phyloP scores from a whole-genome alignment of 805 yeast species.

The Lipomyces kockii region DNA sequence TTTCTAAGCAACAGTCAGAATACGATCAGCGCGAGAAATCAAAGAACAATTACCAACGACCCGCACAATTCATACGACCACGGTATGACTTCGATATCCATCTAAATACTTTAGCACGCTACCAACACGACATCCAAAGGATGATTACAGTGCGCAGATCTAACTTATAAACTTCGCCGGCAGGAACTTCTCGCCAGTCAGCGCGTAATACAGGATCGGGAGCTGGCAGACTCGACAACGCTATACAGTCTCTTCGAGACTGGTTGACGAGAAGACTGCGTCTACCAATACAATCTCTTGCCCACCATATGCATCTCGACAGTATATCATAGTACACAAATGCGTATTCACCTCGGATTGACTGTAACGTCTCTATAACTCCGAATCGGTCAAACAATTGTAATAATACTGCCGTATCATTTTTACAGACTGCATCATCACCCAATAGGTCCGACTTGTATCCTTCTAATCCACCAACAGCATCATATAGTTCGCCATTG shows the following conservation, averaged over 20 bases:
- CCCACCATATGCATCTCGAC: slow-evolving; percentile 61
- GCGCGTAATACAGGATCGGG: slow-evolving; percentile 26
- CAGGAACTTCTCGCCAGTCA: slow-evolving; percentile 56
- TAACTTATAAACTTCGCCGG: slow-evolving; percentile 53
- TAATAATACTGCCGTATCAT: slow-evolving; percentile 67
- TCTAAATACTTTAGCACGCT: neutral
- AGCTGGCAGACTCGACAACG: slow-evolving; percentile 33
- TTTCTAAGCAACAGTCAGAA: neutral
- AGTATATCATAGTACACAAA: slow-evolving; percentile 51
- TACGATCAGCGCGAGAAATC: neutral
- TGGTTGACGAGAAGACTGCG: slow-evolving; percentile 61
- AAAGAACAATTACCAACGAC: neutral
- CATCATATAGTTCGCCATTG: slow-evolving; percentile 87
- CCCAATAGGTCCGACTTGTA: slow-evolving; percentile 6
- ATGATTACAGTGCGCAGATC: slow-evolving; percentile 5
- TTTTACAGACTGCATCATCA: slow-evolving; percentile 40
- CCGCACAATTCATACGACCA: slow-evolving; percentile 12
- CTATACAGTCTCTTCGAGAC: slow-evolving; percentile 4
- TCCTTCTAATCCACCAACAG: slow-evolving; percentile 49
- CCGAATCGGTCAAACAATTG: slow-evolving; percentile 47
- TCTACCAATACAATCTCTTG: slow-evolving; percentile 82
- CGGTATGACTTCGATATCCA: neutral
- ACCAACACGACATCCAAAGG: neutral
- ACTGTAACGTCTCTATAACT: slow-evolving; percentile 50
- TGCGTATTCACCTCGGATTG: slow-evolving; percentile 84